Conservation (phyloP, 2,329 filamentous ascomycete species). For the Venturia aucupariae region DNA sequence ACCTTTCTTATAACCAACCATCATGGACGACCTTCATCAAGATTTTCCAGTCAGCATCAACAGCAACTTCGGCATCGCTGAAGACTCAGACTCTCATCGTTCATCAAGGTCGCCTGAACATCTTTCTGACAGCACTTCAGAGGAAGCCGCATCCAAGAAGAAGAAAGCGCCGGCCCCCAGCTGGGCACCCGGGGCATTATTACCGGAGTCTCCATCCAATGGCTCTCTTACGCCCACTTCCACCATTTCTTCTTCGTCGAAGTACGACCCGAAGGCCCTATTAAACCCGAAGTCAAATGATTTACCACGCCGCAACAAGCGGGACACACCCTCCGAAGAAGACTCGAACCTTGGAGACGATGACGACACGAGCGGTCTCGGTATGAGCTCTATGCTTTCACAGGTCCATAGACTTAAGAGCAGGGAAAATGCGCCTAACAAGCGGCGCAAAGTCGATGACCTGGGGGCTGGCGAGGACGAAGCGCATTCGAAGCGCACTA, state of each 20-base stretch:
- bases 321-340: not conserved
- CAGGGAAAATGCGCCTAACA: not conserved
- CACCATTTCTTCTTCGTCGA: not conserved
- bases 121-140: not conserved
- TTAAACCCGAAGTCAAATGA: not conserved
- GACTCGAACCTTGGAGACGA: not conserved
- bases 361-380: not conserved
- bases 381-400: conserved; percentile 5
- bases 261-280: not conserved
- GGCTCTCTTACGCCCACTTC: not conserved
- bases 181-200: not conserved
- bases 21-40: not conserved
- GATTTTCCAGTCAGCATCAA: not conserved
- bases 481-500: not conserved
- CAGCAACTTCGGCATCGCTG: not conserved
- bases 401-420: not conserved
- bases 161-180: not conserved
- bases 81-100: not conserved
- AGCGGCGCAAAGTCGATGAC: not conserved
- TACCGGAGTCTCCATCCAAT: conserved; percentile 1
- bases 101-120: not conserved
- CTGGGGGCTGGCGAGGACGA: not conserved
- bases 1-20: not conserved
- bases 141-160: not conserved
- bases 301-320: not conserved